These are phyloP conservation scores for Somion occarium DNA, from an alignment of 1,284 basidiomycete genomes.

Conservation along the genomic window DNA sequence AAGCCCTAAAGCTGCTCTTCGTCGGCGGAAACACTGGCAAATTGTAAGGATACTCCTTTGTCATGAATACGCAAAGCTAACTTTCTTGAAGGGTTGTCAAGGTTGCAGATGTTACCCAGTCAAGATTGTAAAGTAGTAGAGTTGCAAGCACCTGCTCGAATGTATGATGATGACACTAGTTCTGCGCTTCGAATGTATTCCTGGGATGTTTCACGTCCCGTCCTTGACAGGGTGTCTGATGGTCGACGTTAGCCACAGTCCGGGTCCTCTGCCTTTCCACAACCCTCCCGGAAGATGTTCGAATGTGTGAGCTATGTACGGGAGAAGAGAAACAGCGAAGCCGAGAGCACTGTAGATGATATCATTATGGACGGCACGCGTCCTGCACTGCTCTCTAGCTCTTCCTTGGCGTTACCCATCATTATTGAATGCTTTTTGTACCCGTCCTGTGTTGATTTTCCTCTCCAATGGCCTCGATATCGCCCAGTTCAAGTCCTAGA, in stretches of 20 bases:
- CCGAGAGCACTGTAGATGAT: not conserved
- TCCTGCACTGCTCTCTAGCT: not conserved
- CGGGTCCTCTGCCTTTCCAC: too few species aligned
- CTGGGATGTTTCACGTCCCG: too few species aligned
- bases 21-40: constrained; percentile 82
- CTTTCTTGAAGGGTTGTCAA: constrained; percentile 15
- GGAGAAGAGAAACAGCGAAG: too few species aligned
- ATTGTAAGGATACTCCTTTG: constrained; percentile 45
- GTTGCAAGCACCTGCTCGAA: too few species aligned
- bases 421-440: constrained; percentile 6
- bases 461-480: constrained; percentile 13
- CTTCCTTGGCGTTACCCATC: constrained; percentile 9
- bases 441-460: not conserved
- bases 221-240: too few species aligned
- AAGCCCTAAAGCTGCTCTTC: constrained; percentile 67
- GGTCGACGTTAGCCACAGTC: too few species aligned
- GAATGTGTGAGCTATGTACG: too few species aligned
- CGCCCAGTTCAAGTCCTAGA: constrained; percentile 29
- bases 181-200: too few species aligned
- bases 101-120: constrained; percentile 10
- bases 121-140: not conserved
- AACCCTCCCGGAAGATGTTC: too few species aligned
- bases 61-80: not conserved
- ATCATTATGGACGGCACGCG: not conserved
- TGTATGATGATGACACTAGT: too few species aligned